A percentile compares a stretch with the other conserved stretches of the same genome.
Conservation (phyloP, 2,329 filamentous ascomycete genomes). For the Aspergillus alliaceus region DNA sequence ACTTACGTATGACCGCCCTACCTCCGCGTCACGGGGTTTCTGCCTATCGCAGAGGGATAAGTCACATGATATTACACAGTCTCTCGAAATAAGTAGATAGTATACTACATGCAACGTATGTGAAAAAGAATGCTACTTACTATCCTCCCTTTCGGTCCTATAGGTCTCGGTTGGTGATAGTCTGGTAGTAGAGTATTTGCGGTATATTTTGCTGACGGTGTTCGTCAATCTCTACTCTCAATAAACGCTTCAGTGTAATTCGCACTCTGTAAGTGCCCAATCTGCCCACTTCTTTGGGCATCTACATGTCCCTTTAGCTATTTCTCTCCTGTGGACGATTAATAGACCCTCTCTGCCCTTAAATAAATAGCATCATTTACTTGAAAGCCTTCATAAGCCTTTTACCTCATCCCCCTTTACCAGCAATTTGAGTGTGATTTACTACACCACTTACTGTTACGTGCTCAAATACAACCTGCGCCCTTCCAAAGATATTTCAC, state of each 20-base stretch:
- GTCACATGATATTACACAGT: too few species aligned
- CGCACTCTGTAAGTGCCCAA: neutral
- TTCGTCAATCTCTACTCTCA: neutral
- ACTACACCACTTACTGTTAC: neutral
- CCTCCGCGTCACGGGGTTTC: conserved; percentile 35
- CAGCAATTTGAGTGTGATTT: neutral
- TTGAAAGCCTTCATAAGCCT: neutral
- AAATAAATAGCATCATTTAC: neutral
- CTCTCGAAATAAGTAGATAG: too few species aligned
- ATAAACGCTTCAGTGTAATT: neutral
- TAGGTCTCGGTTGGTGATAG: neutral
- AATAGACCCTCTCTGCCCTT: neutral
- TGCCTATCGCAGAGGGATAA: too few species aligned
- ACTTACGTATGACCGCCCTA: neutral
- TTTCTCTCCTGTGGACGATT: too few species aligned
- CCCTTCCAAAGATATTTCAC: neutral
- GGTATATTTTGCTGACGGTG: neutral
- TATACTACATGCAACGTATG: too few species aligned
- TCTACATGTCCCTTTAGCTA: neutral
- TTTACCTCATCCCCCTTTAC: too few species aligned
- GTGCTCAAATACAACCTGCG: neutral
- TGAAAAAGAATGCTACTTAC: too few species aligned
- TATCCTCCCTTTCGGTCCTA: too few species aligned
- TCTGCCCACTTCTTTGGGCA: conserved; percentile 1
- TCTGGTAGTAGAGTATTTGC: neutral